Evolutionary conservation across 495 filamentous ascomycete species (phyloP), one percentile per base, ranked within the genome.

Genomic region (Physcia stellaris): DNA sequence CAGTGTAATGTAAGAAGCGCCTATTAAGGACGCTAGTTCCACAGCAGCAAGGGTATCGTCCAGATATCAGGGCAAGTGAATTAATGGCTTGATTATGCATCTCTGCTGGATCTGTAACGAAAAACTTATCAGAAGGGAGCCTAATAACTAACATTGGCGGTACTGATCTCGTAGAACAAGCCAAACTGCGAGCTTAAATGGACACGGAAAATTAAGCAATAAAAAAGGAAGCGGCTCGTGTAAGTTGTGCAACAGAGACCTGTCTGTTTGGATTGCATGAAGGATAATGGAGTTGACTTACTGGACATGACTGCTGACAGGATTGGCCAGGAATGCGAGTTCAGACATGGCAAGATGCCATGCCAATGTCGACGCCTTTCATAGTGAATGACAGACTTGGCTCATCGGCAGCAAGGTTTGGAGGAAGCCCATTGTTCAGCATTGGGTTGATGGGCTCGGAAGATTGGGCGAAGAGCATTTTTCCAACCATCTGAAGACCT

Each of bases 281-380:
- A 80, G 52, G 0, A 75, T 75, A 37, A 79, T 64, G 1, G 67
- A 74, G 51, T 78, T 79, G 31, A 79, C 50, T 2, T 58, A 57
- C 49, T 77, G 71, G 3, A 76, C 64, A 43, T 74, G 70, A n/a
- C 56, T 59, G 45, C 67, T 70, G 41, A 78, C 61, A 0, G 73
- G 73, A 13, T 66, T 62, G 4, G 73, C 68, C 3, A 73, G 58
- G 42, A 66, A 73, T 0, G 56, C 63, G 1, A 63, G 62, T 47
- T 82, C 77, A 2, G 73, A 65, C 52, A 70, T 68, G 42, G n/a
- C 77, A 77, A 1, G 75, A 62, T 0, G 77, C 74, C 60, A 75
- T 75, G 43, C 66, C 73, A 44, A 80, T 66, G 40, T 82, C 75
- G 6, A 76, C 60, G 0, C 73, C 74, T 48, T 80, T 80, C 48